Evolutionary conservation across 1,139 yeast genomes (phyloP), one percentile per base, ranked within the genome.

Genomic region (Scheffersomyces quercinus): DNA sequence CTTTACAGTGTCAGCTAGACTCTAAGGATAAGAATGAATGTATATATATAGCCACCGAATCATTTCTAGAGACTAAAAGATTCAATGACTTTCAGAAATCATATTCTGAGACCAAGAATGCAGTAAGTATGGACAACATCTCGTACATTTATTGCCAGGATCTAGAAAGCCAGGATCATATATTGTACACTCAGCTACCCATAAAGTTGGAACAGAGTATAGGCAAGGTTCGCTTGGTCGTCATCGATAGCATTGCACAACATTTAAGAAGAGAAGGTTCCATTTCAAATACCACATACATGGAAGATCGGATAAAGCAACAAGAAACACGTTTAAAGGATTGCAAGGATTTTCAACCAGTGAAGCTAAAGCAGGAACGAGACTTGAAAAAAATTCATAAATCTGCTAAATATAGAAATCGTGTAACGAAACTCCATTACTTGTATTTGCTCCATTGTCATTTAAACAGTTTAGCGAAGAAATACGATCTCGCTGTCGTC

Each of bases 221-320:
- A 9, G 62, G 62, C 4, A 58, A 67, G 2, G 71, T 81, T 2
- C 83, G 79, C 36, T 54, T 86, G 15, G 68, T 90, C 0, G 72
- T 88, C 0, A 73, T 90, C 8, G 97, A 90, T 62, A 86, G 95
- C 31, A 81, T 90, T n/a, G 88, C 96, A 0, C 95, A 89, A 50
- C 96, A 88, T 59, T 68, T 85, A 41, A 67, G 97, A 44, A 82
- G 85, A 3, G 95, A 86, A 52, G 72, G 82, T 35, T 68, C 70
- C 5, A 61, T 70, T 6, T 59, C 65, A 40, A 68, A 60, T 47
- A 51, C 64, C 3, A 50, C 56, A 3, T 67, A 60, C 44, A 52
- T 73, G 8, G 54, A 54, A 35, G 55, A 59, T 10, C 48, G 46
- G 36, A 46, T 70, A 3, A 43, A 47, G 5, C 46, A 47, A 28